These are phyloP conservation scores for Wallacemonas sp. DNA, from an alignment of 208 protist genomes.

Conservation along the genomic window DNA sequence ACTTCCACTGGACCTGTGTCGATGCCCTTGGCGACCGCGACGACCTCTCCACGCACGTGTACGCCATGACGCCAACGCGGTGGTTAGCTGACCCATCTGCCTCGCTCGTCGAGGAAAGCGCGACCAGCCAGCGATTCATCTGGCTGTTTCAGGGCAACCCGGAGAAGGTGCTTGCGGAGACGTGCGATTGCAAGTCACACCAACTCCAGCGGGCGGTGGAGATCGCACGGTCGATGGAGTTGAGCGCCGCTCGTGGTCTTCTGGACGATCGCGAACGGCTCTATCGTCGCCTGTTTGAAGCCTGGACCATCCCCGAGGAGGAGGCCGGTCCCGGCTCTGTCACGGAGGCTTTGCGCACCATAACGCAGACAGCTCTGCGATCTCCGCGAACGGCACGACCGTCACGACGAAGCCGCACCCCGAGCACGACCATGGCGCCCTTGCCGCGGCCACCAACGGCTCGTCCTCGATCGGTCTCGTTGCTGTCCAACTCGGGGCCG, in stretches of 20 bases:
- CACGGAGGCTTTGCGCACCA: not conserved
- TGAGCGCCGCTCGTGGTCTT: no score
- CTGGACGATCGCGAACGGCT: not conserved
- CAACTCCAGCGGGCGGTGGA: not conserved
- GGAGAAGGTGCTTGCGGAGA: not conserved
- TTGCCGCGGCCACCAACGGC: not conserved
- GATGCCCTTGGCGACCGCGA: not conserved
- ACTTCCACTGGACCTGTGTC: slow-evolving; percentile 5
- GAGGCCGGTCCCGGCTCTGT: not conserved
- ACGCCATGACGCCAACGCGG: slow-evolving; percentile 4
- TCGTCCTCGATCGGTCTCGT: slow-evolving; percentile 1
- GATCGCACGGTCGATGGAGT: not conserved
- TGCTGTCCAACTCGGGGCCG: slow-evolving; percentile 3
- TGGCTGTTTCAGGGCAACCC: slow-evolving; percentile 4
- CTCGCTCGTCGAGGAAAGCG: not conserved
- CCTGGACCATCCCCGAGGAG: slow-evolving; percentile 6
- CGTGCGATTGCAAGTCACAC: not conserved
- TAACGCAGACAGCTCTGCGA: not conserved
- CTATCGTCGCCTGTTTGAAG: slow-evolving; percentile 4
- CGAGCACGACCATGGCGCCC: not conserved
- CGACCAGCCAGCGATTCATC: slow-evolving; percentile 1
- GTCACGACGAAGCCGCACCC: not conserved
- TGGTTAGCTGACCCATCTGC: not conserved
- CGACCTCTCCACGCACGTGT: not conserved
- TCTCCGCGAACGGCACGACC: slow-evolving; percentile 7